Percentiles rank a stretch among this genome's conserved stretches.
phyloP scores from a whole-genome alignment of 331 rosid species.

The Erythrophleum ivorense region DNA sequence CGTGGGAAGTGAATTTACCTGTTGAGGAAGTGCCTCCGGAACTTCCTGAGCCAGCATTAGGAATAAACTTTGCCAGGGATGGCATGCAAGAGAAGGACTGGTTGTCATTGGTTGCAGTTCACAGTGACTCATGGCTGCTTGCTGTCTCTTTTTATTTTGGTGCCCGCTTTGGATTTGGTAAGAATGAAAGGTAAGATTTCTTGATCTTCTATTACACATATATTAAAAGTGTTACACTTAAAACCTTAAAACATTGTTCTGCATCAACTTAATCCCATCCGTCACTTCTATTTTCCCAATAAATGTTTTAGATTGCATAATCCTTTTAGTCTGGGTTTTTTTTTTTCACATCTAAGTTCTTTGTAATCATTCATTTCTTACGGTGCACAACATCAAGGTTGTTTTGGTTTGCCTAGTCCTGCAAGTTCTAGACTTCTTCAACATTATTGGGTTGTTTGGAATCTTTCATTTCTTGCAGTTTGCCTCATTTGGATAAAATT shows the following conservation, averaged over 20 bases:
- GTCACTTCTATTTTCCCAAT: neutral
- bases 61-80: slow-evolving; percentile 73
- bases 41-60: slow-evolving; percentile 70
- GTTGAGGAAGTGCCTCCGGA: slow-evolving; percentile 75
- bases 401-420: neutral
- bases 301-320: neutral
- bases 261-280: neutral
- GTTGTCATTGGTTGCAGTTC: slow-evolving; percentile 65
- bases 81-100: slow-evolving; percentile 69
- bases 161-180: slow-evolving; percentile 61
- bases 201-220: neutral
- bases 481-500: neutral
- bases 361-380: neutral
- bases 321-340: neutral
- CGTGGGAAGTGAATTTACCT: slow-evolving; percentile 69
- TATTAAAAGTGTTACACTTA: neutral
- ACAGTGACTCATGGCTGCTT: slow-evolving; percentile 69
- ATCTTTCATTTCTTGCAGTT: neutral
- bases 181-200: slow-evolving; percentile 54
- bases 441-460: neutral
- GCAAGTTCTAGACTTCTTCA: neutral
- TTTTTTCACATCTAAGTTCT: neutral
- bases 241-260: neutral
- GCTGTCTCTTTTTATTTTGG: slow-evolving; percentile 65
- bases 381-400: neutral